phyloP scores from a whole-genome alignment of 2,329 filamentous ascomycete genomes.

The Elsinoe arachidis region DNA sequence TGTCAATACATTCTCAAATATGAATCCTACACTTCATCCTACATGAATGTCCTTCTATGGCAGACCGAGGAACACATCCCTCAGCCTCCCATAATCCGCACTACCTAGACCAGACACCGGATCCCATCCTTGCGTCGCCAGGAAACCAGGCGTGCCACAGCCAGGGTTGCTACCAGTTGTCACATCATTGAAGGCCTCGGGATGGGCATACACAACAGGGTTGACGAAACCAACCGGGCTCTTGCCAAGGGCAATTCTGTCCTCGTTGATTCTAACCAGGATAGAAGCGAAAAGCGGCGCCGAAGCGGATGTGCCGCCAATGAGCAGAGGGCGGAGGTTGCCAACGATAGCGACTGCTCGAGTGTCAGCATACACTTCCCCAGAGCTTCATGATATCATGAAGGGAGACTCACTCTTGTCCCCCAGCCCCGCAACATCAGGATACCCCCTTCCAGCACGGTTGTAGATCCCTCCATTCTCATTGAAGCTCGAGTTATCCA shows the following conservation, averaged over 20 bases:
- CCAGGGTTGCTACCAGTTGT: constrained; percentile 19
- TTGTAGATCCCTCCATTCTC: constrained; percentile 24
- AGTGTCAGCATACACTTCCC: background rate
- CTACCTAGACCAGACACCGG: constrained; percentile 24
- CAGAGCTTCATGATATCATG: no score
- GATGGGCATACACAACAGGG: constrained; percentile 21
- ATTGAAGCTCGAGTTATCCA: constrained; percentile 18
- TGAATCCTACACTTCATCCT: background rate
- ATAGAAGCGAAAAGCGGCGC: constrained; percentile 15
- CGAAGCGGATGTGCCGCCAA: constrained; percentile 22
- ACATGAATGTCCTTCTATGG: constrained; percentile 15
- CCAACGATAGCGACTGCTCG: constrained; percentile 30
- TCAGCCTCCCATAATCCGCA: constrained; percentile 23
- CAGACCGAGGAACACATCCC: constrained; percentile 20
- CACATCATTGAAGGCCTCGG: constrained; percentile 20
- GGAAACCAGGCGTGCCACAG: constrained; percentile 19
- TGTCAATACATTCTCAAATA: background rate
- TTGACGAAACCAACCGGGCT: constrained; percentile 20
- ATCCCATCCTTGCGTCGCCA: constrained; percentile 20
- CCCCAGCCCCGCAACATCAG: constrained; percentile 32
- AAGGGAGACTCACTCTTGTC: constrained; percentile 20
- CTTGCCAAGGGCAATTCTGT: constrained; percentile 17
- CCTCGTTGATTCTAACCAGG: constrained; percentile 16
- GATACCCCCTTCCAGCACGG: constrained; percentile 24
- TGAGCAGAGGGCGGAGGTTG: constrained; percentile 24